Percentiles rank a stretch among this genome's conserved stretches.
Evolutionary conservation across 805 yeast species (phyloP).

Genomic region (Yamadazyma akitaensis): DNA sequence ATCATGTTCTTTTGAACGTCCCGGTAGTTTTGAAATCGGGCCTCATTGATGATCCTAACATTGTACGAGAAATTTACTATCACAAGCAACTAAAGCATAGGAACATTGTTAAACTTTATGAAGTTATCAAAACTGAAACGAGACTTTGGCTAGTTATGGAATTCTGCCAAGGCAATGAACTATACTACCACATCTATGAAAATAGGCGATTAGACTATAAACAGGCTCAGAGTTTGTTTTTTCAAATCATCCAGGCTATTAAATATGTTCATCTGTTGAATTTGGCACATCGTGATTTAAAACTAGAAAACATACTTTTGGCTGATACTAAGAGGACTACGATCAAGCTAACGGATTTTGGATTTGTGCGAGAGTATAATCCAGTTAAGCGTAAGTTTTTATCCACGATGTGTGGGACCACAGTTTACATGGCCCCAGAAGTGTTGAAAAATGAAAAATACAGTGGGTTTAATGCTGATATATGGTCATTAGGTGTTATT

Average conservation of each 20-base stretch:
- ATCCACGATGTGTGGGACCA: constrained; percentile 89
- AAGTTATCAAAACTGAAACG: constrained; percentile 76
- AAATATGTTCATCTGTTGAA: constrained; percentile 73
- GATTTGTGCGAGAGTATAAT: constrained; percentile 77
- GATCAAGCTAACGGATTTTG: constrained; percentile 86
- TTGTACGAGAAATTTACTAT: constrained; percentile 87
- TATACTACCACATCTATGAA: constrained; percentile 62
- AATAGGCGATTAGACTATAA: constrained; percentile 48
- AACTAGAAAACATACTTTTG: constrained; percentile 72
- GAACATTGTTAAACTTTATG: constrained; percentile 80
- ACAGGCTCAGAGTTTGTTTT: constrained; percentile 52
- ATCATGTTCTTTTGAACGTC: constrained; percentile 68
- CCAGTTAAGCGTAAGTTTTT: constrained; percentile 47
- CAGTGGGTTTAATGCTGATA: constrained; percentile 77
- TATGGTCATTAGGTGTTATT: constrained; percentile 91
- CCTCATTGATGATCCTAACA: constrained; percentile 70
- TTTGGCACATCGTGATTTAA: constrained; percentile 81
- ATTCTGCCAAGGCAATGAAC: constrained; percentile 79
- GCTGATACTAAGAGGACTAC: constrained; percentile 50
- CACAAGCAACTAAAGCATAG: constrained; percentile 82
- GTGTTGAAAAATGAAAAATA: constrained; percentile 65
- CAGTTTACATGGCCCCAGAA: constrained; percentile 97
- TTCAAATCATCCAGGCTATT: constrained; percentile 64
- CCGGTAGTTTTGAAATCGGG: constrained; percentile 83
- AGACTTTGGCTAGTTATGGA: constrained; percentile 86